A percentile compares a stretch with the other conserved stretches of the same genome.
Evolutionary conservation across 2,329 filamentous ascomycete species (phyloP).

Genomic region (Fusarium nisikadoi): DNA sequence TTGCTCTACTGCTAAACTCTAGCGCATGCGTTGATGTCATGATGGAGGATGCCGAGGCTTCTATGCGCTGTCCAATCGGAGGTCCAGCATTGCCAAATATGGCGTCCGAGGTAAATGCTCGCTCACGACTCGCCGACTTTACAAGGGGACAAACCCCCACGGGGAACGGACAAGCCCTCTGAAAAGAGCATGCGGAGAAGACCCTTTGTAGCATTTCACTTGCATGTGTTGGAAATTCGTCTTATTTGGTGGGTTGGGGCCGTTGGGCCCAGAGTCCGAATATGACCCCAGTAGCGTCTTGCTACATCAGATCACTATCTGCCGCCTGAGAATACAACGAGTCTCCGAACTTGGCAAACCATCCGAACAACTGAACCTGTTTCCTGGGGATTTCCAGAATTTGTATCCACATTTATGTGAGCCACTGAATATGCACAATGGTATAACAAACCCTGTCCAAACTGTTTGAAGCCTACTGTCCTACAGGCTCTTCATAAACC

Average conservation of each 20-base stretch:
- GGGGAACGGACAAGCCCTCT: slow-evolving; percentile 9
- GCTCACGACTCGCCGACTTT: slow-evolving; percentile 14
- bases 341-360: not conserved
- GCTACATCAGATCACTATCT: not conserved
- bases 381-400: not conserved
- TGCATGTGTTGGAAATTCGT: slow-evolving; percentile 10
- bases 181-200: slow-evolving; percentile 29
- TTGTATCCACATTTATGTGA: not conserved
- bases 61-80: slow-evolving; percentile 33
- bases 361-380: not conserved
- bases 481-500: not conserved
- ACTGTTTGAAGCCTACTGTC: not conserved
- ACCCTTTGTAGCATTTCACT: not conserved
- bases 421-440: not conserved
- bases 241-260: not conserved
- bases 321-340: not conserved
- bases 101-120: slow-evolving; percentile 28
- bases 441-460: not conserved
- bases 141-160: not conserved
- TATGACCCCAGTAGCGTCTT: not conserved
- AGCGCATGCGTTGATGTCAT: slow-evolving; percentile 41
- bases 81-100: slow-evolving; percentile 38
- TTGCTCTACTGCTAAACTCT: not conserved
- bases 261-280: not conserved
- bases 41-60: slow-evolving; percentile 43